These are phyloP conservation scores for Hanseniaspora valbyensis DNA, from an alignment of 805 yeast genomes.

Conservation along the genomic window DNA sequence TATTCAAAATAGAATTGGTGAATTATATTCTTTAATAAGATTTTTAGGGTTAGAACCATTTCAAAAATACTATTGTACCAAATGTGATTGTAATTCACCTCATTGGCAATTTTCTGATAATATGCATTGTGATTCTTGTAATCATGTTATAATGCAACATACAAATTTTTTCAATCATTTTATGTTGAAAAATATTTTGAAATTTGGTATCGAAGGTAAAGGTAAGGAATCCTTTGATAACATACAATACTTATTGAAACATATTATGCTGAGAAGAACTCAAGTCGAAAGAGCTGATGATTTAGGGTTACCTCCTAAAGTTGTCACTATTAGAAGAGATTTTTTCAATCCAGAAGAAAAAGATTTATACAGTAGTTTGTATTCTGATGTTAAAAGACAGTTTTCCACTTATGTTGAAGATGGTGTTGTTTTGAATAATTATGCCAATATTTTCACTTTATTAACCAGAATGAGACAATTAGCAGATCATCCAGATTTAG, in stretches of 20 bases:
- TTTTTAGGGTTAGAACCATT: slow-evolving; percentile 78
- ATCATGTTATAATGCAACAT: slow-evolving; percentile 89
- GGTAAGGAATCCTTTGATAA: slow-evolving; percentile 69
- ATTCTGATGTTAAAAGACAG: slow-evolving; percentile 74
- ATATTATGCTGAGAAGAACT: slow-evolving; percentile 86
- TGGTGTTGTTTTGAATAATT: slow-evolving; percentile 92
- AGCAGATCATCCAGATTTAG: slow-evolving; percentile 97
- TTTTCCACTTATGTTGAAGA: slow-evolving; percentile 89
- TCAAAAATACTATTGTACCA: slow-evolving; percentile 83
- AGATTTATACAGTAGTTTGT: slow-evolving; percentile 78
- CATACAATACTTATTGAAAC: slow-evolving; percentile 60
- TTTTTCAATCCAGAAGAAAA: slow-evolving; percentile 89
- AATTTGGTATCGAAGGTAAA: slow-evolving; percentile 68
- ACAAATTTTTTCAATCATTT: slow-evolving; percentile 93
- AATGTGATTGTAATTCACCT: slow-evolving; percentile 70
- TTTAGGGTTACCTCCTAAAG: slow-evolving; percentile 90
- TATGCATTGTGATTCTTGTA: slow-evolving; percentile 76
- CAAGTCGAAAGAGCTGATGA: slow-evolving; percentile 96
- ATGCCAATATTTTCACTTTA: slow-evolving; percentile 91
- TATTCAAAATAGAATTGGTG: slow-evolving; percentile 91
- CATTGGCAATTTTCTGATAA: slow-evolving; percentile 80
- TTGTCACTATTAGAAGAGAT: slow-evolving; percentile 80
- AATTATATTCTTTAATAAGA: slow-evolving; percentile 81
- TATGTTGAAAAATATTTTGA: slow-evolving; percentile 86
- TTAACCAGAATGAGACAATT: slow-evolving; percentile 96